Evolutionary conservation across 768 basidiomycete species (phyloP).

Genomic region (Holtermannia corniformis): DNA sequence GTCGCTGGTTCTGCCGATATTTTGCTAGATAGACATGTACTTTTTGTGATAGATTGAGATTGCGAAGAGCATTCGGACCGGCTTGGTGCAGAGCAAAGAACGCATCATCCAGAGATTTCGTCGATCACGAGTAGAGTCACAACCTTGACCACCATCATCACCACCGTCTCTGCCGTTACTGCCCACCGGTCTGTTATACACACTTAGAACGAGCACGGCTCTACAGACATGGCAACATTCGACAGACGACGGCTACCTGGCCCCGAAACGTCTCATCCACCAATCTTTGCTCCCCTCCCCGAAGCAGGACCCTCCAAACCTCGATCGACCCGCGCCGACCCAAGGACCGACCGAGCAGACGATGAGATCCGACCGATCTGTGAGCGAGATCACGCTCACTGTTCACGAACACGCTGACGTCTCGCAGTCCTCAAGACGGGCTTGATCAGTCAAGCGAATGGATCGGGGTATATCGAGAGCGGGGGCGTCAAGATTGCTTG

Average conservation of each 20-base stretch:
- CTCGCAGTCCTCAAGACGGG: constrained; percentile 73
- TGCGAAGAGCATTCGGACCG: constrained; percentile 17
- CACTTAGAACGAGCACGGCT: neutral
- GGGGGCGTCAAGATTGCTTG: constrained; percentile 87
- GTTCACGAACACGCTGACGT: constrained; percentile 2
- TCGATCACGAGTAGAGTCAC: no score
- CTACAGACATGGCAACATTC: constrained; percentile 35
- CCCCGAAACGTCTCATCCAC: constrained; percentile 70
- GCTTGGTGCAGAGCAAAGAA: no score
- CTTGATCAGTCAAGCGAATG: constrained; percentile 84
- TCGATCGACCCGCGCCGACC: constrained; percentile 39
- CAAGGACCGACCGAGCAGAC: constrained; percentile 47
- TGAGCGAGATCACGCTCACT: constrained; percentile 43
- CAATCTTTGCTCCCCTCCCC: constrained; percentile 47
- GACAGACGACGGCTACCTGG: constrained; percentile 86
- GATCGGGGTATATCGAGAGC: constrained; percentile 93
- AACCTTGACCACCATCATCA: neutral
- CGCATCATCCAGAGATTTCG: no score
- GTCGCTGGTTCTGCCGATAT: neutral
- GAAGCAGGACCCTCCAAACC: constrained; percentile 34
- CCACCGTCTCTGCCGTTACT: no score
- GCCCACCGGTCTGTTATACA: no score
- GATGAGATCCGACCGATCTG: constrained; percentile 78
- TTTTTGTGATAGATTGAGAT: neutral
- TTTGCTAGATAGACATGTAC: neutral